Base-by-base conservation (phyloP, 176 grass and related monocot species). In the Poa annua region DNA sequence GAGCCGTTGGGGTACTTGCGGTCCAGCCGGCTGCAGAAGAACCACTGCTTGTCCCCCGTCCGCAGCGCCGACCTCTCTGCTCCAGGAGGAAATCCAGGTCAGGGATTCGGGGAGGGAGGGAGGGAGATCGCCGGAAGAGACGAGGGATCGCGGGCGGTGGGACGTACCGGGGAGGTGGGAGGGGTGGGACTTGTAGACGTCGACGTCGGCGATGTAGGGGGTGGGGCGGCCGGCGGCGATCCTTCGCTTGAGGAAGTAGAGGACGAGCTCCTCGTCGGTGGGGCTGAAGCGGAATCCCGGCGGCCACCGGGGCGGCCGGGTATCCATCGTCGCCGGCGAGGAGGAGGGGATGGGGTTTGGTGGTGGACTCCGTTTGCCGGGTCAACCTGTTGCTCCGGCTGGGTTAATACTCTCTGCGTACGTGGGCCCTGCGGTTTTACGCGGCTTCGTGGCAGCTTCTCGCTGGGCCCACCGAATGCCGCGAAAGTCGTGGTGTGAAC, bases 211-310 rank as follows among this genome's bases (percentile, higher is more conserved):
- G 87, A 98, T 85, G 88, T 82, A 82, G 80, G 69, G 87, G 63
- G 82, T 76, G 51, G 90, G 32, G 68, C 90, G 86, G 75, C 73
- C 85, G 32, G 79, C 78, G 83, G 61, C 75, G 61, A 98, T 83
- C 91, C 92, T 90, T 72, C 96, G 90, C 96, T 98, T 98, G 77
- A 98, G 96, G 80, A 95, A 98, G 83, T 90, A 98, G 85, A 98
- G 87, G 8, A 98, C 91, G 42, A 98, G 88, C 83, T 98, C 92
- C 91, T 98, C 96, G 57, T 98, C 96, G 5, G 96, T 98, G 60
- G 96, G 96, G 80, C 93, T 95, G 96, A 98, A 98, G 73, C 96
- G 91, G 80, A 98, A 98, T 48, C 96, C 96, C 62, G 91, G 92
- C 29, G 96, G 96, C 93, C 91, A 87, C 47, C 80, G 74, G 13